These are phyloP conservation scores for Azolla pinnata DNA, from an alignment of 75 land plant species.

Conservation along the genomic window DNA sequence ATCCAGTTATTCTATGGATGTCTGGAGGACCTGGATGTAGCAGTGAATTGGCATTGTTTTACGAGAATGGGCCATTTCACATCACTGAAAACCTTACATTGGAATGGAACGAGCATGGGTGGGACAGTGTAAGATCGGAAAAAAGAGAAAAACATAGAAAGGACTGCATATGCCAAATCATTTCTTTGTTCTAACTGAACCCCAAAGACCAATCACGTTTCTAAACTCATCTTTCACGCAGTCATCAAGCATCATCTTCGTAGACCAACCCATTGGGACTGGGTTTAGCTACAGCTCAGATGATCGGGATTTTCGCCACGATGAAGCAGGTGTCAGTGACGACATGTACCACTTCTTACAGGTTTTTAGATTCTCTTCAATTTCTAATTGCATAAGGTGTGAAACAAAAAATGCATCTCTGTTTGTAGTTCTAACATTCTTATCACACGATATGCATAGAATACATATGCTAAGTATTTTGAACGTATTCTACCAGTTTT, in stretches of 20 bases:
- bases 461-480: too few species aligned
- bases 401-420: too few species aligned
- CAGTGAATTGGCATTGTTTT: conserved; percentile 91
- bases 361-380: conserved; percentile 29
- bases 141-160: too few species aligned
- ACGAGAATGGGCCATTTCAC: conserved; percentile 93
- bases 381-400: too few species aligned
- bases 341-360: conserved; percentile 86
- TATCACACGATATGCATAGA: too few species aligned
- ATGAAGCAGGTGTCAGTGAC: conserved; percentile 63
- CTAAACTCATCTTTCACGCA: conserved; percentile 27
- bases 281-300: conserved; percentile 86
- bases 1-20: conserved; percentile 89
- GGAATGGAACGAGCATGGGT: conserved; percentile 85
- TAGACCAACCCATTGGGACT: conserved; percentile 90
- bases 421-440: too few species aligned
- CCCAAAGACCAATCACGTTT: too few species aligned
- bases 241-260: conserved; percentile 73
- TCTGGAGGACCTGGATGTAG: conserved; percentile 99
- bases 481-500: too few species aligned
- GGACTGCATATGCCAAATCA: too few species aligned
- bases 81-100: conserved; percentile 73
- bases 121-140: conserved; percentile 68
- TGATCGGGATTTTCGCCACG: conserved; percentile 50
- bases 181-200: too few species aligned